These are phyloP conservation scores for Neospermospora avenae DNA, from an alignment of 2,329 filamentous ascomycete genomes.

Conservation along the genomic window DNA sequence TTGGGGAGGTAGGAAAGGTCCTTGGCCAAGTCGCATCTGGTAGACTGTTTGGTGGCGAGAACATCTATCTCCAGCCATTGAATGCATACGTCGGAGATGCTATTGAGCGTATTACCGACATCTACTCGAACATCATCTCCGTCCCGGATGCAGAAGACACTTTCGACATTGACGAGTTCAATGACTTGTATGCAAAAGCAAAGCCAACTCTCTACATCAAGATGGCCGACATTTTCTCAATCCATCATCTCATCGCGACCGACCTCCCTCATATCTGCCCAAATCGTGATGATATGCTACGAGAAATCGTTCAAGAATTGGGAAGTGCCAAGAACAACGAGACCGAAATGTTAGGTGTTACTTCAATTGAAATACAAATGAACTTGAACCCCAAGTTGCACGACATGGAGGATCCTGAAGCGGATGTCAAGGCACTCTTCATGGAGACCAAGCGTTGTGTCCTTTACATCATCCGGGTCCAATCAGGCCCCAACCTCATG, in stretches of 20 bases:
- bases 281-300: slow-evolving; percentile 78
- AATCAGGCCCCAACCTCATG: slow-evolving; percentile 86
- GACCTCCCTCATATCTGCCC: slow-evolving; percentile 78
- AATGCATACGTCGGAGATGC: slow-evolving; percentile 89
- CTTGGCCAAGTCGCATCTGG: slow-evolving; percentile 86
- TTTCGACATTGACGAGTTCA: slow-evolving; percentile 98
- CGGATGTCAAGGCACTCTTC: slow-evolving; percentile 85
- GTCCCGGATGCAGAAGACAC: slow-evolving; percentile 85
- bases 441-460: slow-evolving; percentile 98
- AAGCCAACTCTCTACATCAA: slow-evolving; percentile 99
- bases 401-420: slow-evolving; percentile 88
- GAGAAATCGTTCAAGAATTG: slow-evolving; percentile 88
- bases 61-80: slow-evolving; percentile 91
- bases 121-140: slow-evolving; percentile 74
- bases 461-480: slow-evolving; percentile 95
- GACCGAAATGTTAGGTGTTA: slow-evolving; percentile 83
- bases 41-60: slow-evolving; percentile 86
- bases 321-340: slow-evolving; percentile 97
- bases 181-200: slow-evolving; percentile 92
- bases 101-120: slow-evolving; percentile 71
- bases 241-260: slow-evolving; percentile 81
- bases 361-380: slow-evolving; percentile 79
- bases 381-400: slow-evolving; percentile 87
- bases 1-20: slow-evolving; percentile 88
- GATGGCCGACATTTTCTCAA: slow-evolving; percentile 94